Evolutionary conservation across 371 early-diverging fungal genomes (phyloP).

Genomic region (Actinomortierella wolfii): DNA sequence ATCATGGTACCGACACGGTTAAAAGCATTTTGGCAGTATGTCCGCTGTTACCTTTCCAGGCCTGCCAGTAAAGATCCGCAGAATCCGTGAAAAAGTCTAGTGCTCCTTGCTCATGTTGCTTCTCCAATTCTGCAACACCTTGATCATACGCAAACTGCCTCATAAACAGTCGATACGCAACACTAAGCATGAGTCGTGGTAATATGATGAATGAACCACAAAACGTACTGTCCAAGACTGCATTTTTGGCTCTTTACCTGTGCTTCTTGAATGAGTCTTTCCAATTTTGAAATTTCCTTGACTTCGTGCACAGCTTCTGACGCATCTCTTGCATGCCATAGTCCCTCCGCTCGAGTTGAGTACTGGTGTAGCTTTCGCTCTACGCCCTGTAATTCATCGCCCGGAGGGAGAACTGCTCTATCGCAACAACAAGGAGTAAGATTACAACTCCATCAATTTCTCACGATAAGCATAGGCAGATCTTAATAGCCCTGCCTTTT

Average conservation of each 20-base stretch:
- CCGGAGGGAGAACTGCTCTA: slow-evolving; percentile 22
- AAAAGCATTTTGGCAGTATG: neutral
- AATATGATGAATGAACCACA: too few relatives aligned
- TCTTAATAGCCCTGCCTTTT: too few relatives aligned
- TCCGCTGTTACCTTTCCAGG: slow-evolving; percentile 30
- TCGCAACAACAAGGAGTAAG: too few relatives aligned
- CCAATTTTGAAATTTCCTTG: slow-evolving; percentile 27
- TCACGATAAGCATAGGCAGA: too few relatives aligned
- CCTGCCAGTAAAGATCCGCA: slow-evolving; percentile 37
- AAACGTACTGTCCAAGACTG: too few relatives aligned
- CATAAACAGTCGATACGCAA: too few relatives aligned
- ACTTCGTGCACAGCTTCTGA: slow-evolving; percentile 16
- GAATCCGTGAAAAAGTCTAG: slow-evolving; percentile 41
- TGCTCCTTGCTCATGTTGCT: slow-evolving; percentile 39
- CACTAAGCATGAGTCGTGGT: too few relatives aligned
- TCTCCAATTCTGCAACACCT: slow-evolving; percentile 29
- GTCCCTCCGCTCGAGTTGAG: slow-evolving; percentile 21
- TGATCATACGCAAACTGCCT: slow-evolving; percentile 44
- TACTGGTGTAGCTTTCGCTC: slow-evolving; percentile 22
- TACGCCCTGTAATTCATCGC: slow-evolving; percentile 25
- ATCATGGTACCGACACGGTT: too few relatives aligned
- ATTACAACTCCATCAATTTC: too few relatives aligned
- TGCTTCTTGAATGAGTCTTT: slow-evolving; percentile 35
- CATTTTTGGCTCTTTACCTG: slow-evolving; percentile 16
- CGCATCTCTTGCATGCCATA: slow-evolving; percentile 33